Base-by-base conservation (phyloP, 352 stramenopile genomes). In the Halophytophthora batemanensis region DNA sequence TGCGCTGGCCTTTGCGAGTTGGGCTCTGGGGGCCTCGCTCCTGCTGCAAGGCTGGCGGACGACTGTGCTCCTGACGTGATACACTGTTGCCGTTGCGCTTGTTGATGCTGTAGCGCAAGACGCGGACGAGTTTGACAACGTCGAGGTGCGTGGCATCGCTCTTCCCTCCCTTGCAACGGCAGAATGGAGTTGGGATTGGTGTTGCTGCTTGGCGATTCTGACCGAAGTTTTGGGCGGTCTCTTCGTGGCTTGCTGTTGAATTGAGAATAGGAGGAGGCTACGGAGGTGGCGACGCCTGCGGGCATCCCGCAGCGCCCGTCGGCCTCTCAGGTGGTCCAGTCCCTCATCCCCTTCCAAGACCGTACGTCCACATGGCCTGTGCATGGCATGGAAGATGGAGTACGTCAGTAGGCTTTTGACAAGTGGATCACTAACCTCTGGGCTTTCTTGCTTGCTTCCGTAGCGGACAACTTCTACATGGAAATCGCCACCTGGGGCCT, bases 401-500 rank as follows among this genome's bases (percentile, higher is more conserved):
- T 13, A 22, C 15, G 8, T 2, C 13, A 18, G 25, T 45, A 21
- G 8, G 6, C 38, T 45, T 8, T 21, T 45, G 40, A 18, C 45
- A 29, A 43, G 23, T 34, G 33, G 22, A 41, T 3, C 31, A 34
- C 39, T 23, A 41, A 40, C 17, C 1, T 29, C 38, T 15, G 19
- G 25, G 8, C 8, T 8, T 31, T 33, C 23, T 56, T 17, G 15
- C 17, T 41, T 45, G 49, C 49, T 21, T 25, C 28, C 54, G 21
- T n/a, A 84, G 73, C 69, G 37, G 70, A 84, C 31, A 57, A 69
- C 40, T 80, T 83, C 13, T 64, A 60, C 31, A 28, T 86, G 25
- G 77, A 91, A 21, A 63, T 59, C 18, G 61, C 59, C 8, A 78
- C 71, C 42, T 66, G 67, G 64, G 64, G 61, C n/a, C 47, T 87